These are phyloP conservation scores for Pythium aphanidermatum DNA, from an alignment of 352 stramenopile species.

Conservation along the genomic window DNA sequence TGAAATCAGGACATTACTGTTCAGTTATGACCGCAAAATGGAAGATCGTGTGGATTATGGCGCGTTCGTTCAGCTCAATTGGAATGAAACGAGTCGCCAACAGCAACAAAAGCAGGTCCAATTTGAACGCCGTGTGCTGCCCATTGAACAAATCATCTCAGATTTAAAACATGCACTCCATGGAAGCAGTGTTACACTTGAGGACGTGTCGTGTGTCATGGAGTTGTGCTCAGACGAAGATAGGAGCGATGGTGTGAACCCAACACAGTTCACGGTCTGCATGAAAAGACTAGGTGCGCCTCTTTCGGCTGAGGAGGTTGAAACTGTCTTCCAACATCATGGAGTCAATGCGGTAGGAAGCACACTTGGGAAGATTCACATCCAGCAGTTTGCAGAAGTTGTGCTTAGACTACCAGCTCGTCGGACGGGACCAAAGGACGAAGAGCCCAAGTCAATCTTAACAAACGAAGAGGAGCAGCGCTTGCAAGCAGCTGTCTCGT, in stretches of 20 bases:
- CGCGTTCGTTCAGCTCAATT: constrained; percentile 55
- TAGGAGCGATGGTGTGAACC: no score
- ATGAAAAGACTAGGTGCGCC: constrained; percentile 7
- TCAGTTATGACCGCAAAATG: constrained; percentile 46
- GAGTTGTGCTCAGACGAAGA: background rate
- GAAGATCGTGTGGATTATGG: constrained; percentile 43
- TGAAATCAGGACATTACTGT: constrained; percentile 46
- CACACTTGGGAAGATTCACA: background rate
- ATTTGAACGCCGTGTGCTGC: background rate
- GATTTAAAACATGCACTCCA: background rate
- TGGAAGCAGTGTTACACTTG: background rate
- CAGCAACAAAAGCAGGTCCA: constrained; percentile 20
- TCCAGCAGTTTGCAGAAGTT: constrained; percentile 19
- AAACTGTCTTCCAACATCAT: constrained; percentile 2
- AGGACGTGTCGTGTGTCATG: background rate
- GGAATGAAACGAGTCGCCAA: constrained; percentile 26
- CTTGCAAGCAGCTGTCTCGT: constrained; percentile 22
- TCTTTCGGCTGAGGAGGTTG: background rate
- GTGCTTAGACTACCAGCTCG: constrained; percentile 6
- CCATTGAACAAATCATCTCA: background rate
- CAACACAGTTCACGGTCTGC: constrained; percentile 11
- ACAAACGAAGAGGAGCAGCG: constrained; percentile 26
- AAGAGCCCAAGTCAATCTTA: background rate
- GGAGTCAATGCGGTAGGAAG: background rate
- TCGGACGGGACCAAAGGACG: background rate